Evolutionary conservation across 2,329 filamentous ascomycete species (phyloP).

Genomic region (Zasmidium angulare): DNA sequence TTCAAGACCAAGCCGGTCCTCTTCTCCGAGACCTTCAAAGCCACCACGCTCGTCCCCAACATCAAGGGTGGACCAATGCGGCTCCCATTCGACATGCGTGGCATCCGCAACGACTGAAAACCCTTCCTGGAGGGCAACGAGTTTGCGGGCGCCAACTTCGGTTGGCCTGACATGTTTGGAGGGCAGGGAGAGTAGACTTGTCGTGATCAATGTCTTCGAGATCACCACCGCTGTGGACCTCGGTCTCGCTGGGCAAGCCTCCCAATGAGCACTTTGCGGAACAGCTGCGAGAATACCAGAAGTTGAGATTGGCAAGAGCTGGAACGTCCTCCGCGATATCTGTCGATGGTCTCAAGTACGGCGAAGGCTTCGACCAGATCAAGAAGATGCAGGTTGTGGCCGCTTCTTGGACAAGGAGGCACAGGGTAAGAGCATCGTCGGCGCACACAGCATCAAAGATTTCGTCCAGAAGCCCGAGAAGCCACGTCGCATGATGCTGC

Average conservation of each 20-base stretch:
- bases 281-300: conserved; percentile 65
- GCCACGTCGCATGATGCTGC: conserved; percentile 94
- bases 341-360: too few species aligned
- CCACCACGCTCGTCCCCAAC: conserved; percentile 32
- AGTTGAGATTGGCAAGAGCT: conserved; percentile 37
- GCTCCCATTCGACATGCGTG: conserved; percentile 74
- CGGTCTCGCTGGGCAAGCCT: conserved; percentile 76
- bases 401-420: conserved; percentile 51
- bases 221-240: too few species aligned
- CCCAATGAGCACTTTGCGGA: conserved; percentile 76
- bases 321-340: too few species aligned
- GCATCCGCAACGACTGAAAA: conserved; percentile 77
- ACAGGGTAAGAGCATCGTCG: conserved; percentile 84
- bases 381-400: too few species aligned
- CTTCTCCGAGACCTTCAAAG: conserved; percentile 52
- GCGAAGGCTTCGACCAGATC: too few species aligned
- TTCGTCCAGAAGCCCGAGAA: conserved; percentile 96
- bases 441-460: conserved; percentile 90
- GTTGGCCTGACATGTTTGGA: too few species aligned
- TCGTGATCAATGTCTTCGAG: conserved; percentile 67
- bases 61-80: conserved; percentile 71
- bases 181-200: too few species aligned
- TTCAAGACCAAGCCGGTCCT: conserved; percentile 65
- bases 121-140: too few species aligned
- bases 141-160: too few species aligned